phyloP scores from a whole-genome alignment of 140 eudicot species.

The Bidens hawaiensis region DNA sequence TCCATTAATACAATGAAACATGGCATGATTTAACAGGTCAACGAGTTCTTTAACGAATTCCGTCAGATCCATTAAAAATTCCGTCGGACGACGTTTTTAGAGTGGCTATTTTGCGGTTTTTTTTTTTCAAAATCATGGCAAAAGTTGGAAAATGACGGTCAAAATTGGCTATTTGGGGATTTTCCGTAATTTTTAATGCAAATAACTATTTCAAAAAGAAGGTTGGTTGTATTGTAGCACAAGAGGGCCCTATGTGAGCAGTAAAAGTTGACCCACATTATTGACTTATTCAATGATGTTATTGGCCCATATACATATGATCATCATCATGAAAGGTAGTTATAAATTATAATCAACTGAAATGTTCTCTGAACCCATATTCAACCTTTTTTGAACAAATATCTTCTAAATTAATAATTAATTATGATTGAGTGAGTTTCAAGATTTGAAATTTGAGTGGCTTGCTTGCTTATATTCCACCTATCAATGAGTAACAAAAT shows the following conservation, averaged over 20 bases:
- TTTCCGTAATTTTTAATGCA: constrained; percentile 12
- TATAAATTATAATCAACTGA: not conserved
- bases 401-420: constrained; percentile 21
- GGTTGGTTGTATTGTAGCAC: constrained; percentile 14
- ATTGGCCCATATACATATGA: constrained; percentile 8
- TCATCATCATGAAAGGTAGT: constrained; percentile 20
- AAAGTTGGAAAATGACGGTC: no score
- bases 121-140: no score
- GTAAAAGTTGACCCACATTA: constrained; percentile 4
- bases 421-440: constrained; percentile 18
- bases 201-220: constrained; percentile 4
- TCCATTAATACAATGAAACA: no score
- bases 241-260: constrained; percentile 10
- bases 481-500: not conserved
- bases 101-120: no score
- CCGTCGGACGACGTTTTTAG: no score
- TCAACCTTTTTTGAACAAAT: constrained; percentile 14
- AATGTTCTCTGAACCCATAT: constrained; percentile 3
- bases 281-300: constrained; percentile 6
- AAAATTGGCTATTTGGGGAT: no score
- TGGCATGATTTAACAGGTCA: no score
- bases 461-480: constrained; percentile 20
- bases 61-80: no score
- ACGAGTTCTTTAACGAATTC: no score
- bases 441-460: constrained; percentile 24